Percentiles rank a stretch among this genome's conserved stretches.
Conservation (phyloP, 139 green algal genomes). For the Pedinophyceae sp. region DNA sequence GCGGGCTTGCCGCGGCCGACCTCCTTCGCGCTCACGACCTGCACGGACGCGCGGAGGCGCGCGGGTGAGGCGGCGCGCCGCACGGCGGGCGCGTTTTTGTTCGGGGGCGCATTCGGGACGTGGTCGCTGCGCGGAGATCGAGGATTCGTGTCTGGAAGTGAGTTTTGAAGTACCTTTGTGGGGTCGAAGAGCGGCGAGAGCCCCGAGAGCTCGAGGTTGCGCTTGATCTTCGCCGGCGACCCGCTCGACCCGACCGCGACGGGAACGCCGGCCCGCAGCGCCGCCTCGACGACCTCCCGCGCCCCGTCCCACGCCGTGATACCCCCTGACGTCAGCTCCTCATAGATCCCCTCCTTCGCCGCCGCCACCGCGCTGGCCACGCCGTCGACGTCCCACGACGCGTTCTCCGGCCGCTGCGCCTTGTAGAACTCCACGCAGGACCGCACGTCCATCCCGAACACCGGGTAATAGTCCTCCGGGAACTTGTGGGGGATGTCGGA, state of each 20-base stretch:
- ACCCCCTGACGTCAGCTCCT: conserved; percentile 23
- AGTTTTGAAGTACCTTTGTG: too few species aligned
- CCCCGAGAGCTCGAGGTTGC: conserved; percentile 34
- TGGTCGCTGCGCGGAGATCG: too few species aligned
- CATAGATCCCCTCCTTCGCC: conserved; percentile 36
- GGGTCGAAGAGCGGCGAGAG: conserved; percentile 28
- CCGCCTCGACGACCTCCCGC: conserved; percentile 12
- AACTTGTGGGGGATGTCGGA: conserved; percentile 57
- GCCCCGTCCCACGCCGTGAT: conserved; percentile 25
- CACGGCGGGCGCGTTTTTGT: too few species aligned
- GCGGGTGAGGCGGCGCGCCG: too few species aligned
- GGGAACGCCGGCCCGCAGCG: conserved; percentile 8
- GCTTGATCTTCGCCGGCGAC: conserved; percentile 42
- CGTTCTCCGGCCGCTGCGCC: neutral
- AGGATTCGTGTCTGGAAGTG: too few species aligned
- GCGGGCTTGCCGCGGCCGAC: conserved; percentile 43
- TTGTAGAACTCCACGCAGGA: conserved; percentile 41
- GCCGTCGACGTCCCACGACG: neutral
- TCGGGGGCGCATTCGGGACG: too few species aligned
- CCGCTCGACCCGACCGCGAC: conserved; percentile 34
- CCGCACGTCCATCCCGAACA: conserved; percentile 66
- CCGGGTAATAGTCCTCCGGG: conserved; percentile 36
- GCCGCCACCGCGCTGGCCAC: conserved; percentile 13
- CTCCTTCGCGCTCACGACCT: conserved; percentile 22
- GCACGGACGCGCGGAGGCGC: neutral